phyloP scores from a whole-genome alignment of 306 rosid genomes.

The Trichosanthes truncata region DNA sequence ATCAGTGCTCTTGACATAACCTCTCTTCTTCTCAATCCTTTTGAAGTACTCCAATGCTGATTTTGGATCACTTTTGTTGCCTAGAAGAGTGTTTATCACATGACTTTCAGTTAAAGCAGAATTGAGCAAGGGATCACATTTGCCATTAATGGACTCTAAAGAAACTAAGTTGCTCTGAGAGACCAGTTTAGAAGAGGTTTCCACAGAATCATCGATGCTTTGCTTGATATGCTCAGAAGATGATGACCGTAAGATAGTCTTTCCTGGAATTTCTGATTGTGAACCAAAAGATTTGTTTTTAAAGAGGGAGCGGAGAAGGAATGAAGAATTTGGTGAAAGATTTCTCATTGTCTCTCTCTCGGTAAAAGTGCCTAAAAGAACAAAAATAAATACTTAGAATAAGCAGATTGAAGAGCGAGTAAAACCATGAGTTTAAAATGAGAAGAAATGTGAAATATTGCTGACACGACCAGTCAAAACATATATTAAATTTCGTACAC shows the following conservation, averaged over 20 bases:
- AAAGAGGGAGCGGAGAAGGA: conserved; percentile 15
- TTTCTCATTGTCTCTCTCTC: conserved; percentile 7
- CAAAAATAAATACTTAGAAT: neutral
- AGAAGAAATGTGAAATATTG: neutral
- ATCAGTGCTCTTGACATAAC: conserved; percentile 28
- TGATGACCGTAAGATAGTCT: neutral
- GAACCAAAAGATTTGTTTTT: conserved; percentile 17
- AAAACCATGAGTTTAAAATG: neutral
- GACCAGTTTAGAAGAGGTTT: neutral
- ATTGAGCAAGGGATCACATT: neutral
- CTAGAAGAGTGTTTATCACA: conserved; percentile 32
- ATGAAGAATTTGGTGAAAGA: conserved; percentile 19
- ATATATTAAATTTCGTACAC: neutral
- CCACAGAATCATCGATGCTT: neutral
- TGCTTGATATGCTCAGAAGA: neutral
- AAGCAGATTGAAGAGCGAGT: neutral
- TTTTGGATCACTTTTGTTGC: conserved; percentile 29
- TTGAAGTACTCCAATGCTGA: conserved; percentile 40
- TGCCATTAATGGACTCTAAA: neutral
- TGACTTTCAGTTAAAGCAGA: conserved; percentile 12
- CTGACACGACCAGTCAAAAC: neutral
- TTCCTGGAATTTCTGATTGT: conserved; percentile 2
- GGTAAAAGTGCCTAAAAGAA: neutral
- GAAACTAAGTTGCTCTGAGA: neutral
- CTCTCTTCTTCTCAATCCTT: conserved; percentile 20